These are phyloP conservation scores for Penicillium paxilli DNA, from an alignment of 495 filamentous ascomycete genomes.

Conservation along the genomic window DNA sequence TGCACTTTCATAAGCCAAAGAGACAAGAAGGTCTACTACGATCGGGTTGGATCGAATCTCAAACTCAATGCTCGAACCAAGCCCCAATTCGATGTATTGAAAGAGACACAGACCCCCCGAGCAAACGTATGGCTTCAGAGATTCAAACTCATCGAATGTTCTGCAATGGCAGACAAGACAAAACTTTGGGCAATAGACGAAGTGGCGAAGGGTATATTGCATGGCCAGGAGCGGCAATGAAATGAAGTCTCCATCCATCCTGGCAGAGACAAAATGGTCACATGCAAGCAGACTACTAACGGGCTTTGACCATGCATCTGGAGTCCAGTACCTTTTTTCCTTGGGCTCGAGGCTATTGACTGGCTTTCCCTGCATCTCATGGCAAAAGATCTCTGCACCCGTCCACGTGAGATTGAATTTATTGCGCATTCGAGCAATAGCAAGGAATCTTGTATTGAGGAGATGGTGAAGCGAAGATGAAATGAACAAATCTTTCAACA, in stretches of 20 bases:
- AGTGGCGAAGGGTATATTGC: constrained; percentile 78
- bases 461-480: constrained; percentile 70
- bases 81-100: constrained; percentile 87
- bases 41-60: constrained; percentile 79
- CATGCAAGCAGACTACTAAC: constrained; percentile 33
- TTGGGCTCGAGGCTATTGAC: constrained; percentile 1
- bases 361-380: constrained; percentile 40
- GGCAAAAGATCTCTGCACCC: constrained; percentile 63
- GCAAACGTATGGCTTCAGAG: constrained; percentile 93
- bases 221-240: constrained; percentile 74
- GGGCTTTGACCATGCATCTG: constrained; percentile 27
- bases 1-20: constrained; percentile 73
- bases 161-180: constrained; percentile 84
- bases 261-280: constrained; percentile 51
- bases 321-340: constrained; percentile 9
- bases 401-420: constrained; percentile 62
- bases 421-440: constrained; percentile 61
- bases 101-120: constrained; percentile 77
- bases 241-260: constrained; percentile 13
- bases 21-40: constrained; percentile 84
- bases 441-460: constrained; percentile 65
- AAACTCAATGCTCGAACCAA: constrained; percentile 82
- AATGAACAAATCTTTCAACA: constrained; percentile 62
- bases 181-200: constrained; percentile 82
- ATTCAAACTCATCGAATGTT: constrained; percentile 69